Base-by-base conservation (phyloP, 78 protist species). In the Dictyostelium capitatum region DNA sequence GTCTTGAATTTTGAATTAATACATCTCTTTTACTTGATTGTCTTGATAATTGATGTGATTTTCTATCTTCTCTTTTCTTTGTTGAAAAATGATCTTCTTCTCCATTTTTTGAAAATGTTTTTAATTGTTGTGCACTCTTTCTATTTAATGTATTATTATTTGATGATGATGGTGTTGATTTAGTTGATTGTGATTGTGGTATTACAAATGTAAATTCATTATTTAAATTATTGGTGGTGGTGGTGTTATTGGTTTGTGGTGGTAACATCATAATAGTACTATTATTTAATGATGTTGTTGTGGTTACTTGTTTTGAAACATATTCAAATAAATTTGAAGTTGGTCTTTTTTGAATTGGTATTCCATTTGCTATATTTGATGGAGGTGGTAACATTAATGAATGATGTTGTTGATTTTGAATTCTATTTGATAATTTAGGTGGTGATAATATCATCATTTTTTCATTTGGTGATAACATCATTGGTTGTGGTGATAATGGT, bases 21-120 rank as follows among this genome's bases (percentile, higher is more conserved):
- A 87, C 11, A 30, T 87, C 93, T n/a, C 93, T 80, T 64, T 87
- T 87, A 23, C 80, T 64, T 6, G 54, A 62, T 77, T 74, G 84
- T 77, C 57, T 87, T 9, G 43, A 57, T 1, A 87, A 19, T n/a
- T 74, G 67, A 6, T n/a, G 62, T 9, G 51, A 28, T 20, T 65
- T 74, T 62, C 93, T 74, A 25, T 64, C 78, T 10, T 87, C 93
- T 65, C 79, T 87, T 56, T 87, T 64, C 4, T 20, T 64, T 12
- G 65, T 8, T 9, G 20, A n/a, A 6, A 82, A 32, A 37, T 50
- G 56, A 25, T 87, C 93, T 6, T 56, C 73, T 77, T 87, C 93
- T 12, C 57, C 80, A 9, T 54, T 62, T 6, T 72, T 79, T 4
- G 83, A 67, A 67, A 67, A 74, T n/a, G 46, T 72, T 59, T 80